Base-by-base conservation (phyloP, 345 rosid species). In the Hypericum androsaemum region DNA sequence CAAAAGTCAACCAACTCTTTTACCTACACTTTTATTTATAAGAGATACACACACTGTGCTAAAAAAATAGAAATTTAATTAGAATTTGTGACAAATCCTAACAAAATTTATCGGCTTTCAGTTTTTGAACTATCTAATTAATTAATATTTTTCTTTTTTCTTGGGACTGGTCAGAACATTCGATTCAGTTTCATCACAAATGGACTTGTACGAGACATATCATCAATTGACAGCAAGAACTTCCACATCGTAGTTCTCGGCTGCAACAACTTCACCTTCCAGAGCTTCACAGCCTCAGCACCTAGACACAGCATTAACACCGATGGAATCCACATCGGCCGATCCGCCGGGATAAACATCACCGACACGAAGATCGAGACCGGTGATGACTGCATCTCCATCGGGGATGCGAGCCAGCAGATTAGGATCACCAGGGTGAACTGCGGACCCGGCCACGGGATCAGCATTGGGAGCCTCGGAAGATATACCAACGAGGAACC, bases 251-350 rank as follows among this genome's bases (percentile, higher is more conserved):
- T 46, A 6, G 22, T 46, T 11, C 14, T 46, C 22, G 50, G 50
- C 2, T n/a, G n/a, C n/a, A n/a, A n/a, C n/a, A n/a, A n/a, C n/a
- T n/a, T n/a, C n/a, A 46, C 50, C 8, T 12, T 46, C 22, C 10
- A 7, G 28, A 16, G 22, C 3, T 7, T 46, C 9, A 46, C 50
- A 6, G 22, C 22, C n/a, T 13, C 22, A 3, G 50, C 50, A 5
- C 28, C 50, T 0, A 16, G 22, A 14, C 28, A 46, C 50, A 46
- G 50, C 17, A 16, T 32, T 3, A 46, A 46, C 50, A 46, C 50
- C 8, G 50, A 46, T 6, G 50, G 50, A 46, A 46, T 46, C 50
- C 50, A 46, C 32, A 12, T 46, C 28, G 50, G 50, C 8, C 14
- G 50, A 46, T 16, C 50, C 5, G 0, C 17, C 50, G 16, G 8